These are phyloP conservation scores for Cyclocybe aegerita DNA, from an alignment of 768 basidiomycete species.

Conservation along the genomic window DNA sequence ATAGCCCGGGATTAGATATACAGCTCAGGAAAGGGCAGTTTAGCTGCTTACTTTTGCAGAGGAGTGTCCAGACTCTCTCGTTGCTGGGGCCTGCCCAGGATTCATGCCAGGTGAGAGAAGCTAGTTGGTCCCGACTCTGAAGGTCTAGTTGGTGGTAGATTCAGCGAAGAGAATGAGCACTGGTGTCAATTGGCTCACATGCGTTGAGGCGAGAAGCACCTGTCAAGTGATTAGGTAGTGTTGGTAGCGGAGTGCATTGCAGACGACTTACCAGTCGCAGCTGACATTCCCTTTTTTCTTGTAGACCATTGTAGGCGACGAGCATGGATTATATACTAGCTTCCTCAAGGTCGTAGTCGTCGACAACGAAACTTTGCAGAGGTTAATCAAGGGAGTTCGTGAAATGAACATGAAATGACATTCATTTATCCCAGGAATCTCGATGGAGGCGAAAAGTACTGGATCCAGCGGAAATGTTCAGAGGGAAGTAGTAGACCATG, in stretches of 20 bases:
- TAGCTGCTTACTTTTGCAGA: constrained; percentile 53
- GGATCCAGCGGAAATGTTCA: constrained; percentile 8
- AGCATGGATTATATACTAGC: constrained; percentile 11
- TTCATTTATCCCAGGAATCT: constrained; percentile 17
- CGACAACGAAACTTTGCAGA: constrained; percentile 9
- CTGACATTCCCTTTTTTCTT: constrained; percentile 13
- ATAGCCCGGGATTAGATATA: constrained; percentile 4
- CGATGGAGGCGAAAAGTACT: constrained; percentile 12
- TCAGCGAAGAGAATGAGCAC: constrained; percentile 4
- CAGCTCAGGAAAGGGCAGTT: constrained; percentile 9
- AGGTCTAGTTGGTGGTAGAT: constrained; percentile 40
- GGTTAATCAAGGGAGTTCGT: constrained; percentile 13
- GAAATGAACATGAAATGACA: constrained; percentile 19
- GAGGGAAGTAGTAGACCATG: constrained; percentile 5
- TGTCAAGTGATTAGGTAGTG: constrained; percentile 4
- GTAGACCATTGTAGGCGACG: neutral
- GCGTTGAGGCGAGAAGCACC: constrained; percentile 38
- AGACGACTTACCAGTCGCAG: constrained; percentile 16
- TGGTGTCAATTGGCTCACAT: constrained; percentile 23
- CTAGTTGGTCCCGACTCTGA: constrained; percentile 40
- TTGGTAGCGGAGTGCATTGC: neutral
- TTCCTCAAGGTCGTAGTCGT: constrained; percentile 5
- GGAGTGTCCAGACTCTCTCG: constrained; percentile 50
- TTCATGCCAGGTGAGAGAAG: constrained; percentile 58
- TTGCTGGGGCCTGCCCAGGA: constrained; percentile 41